phyloP scores from a whole-genome alignment of 1,284 basidiomycete species.

The Sphaerobolus stellatus region DNA sequence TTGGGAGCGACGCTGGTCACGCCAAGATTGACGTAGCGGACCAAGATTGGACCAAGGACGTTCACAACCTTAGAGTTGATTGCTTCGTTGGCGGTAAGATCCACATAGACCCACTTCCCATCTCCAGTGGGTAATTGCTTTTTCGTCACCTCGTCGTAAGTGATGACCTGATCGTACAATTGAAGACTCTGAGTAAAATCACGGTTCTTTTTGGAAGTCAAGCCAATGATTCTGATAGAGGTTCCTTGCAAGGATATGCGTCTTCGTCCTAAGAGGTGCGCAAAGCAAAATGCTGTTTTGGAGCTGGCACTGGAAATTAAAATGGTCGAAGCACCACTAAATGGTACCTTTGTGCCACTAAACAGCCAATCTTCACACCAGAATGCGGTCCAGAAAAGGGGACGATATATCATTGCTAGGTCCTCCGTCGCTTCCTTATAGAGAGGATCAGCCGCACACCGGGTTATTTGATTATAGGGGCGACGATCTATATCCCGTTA shows the following conservation, averaged over 20 bases:
- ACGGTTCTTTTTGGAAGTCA: conserved; percentile 57
- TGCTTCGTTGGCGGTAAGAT: conserved; percentile 54
- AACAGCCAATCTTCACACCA: conserved; percentile 69
- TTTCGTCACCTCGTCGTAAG: conserved; percentile 46
- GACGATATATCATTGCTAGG: conserved; percentile 63
- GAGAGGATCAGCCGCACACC: conserved; percentile 53
- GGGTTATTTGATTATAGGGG: conserved; percentile 62
- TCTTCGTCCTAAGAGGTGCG: conserved; percentile 48
- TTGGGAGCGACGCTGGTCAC: conserved; percentile 52
- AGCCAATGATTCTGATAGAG: conserved; percentile 47
- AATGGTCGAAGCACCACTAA: conserved; percentile 46
- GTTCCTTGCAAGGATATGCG: conserved; percentile 23
- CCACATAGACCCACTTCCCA: conserved; percentile 54
- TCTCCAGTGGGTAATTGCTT: conserved; percentile 17
- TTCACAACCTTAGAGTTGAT: conserved; percentile 45
- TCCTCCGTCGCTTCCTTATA: conserved; percentile 54
- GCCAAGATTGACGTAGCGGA: conserved; percentile 48
- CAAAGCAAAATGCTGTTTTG: conserved; percentile 65
- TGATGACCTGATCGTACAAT: conserved; percentile 54
- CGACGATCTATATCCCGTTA: conserved; percentile 58
- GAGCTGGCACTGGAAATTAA: conserved; percentile 64
- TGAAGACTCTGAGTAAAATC: conserved; percentile 50
- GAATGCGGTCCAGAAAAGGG: conserved; percentile 67
- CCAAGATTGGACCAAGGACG: conserved; percentile 42
- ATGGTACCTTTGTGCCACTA: conserved; percentile 33